Conservation (phyloP, 371 early-diverging fungal species). For the Parasitella parasitica region DNA sequence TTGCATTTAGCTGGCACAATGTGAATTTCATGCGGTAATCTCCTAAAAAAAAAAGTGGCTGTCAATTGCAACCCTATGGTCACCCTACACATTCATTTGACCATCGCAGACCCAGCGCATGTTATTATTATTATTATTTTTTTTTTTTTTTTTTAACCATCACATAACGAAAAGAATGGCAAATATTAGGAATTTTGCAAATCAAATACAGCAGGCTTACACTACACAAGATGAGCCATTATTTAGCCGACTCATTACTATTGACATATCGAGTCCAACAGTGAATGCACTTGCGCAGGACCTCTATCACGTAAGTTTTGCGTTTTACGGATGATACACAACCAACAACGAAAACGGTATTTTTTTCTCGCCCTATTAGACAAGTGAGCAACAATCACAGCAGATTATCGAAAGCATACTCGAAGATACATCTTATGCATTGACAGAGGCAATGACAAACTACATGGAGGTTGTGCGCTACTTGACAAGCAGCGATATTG, state of each 20-base stretch:
- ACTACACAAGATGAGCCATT: slow-evolving; percentile 3
- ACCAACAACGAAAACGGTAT: too few species aligned
- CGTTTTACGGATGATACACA: too few species aligned
- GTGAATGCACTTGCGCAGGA: slow-evolving; percentile 6
- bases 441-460: slow-evolving; percentile 12
- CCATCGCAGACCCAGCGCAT: too few species aligned
- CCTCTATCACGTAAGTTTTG: slow-evolving; percentile 15
- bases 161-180: background rate
- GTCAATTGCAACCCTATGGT: background rate
- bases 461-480: slow-evolving; percentile 13
- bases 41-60: background rate
- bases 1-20: too few species aligned
- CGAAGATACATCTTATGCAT: slow-evolving; percentile 21
- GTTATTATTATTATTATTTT: too few species aligned
- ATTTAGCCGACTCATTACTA: slow-evolving; percentile 2
- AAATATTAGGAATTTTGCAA: background rate
- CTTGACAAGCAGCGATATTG: background rate
- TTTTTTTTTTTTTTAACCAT: background rate
- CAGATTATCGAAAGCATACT: background rate
- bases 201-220: slow-evolving; percentile 4
- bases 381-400: slow-evolving; percentile 4
- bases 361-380: slow-evolving; percentile 3
- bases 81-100: background rate
- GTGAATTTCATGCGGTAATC: too few species aligned
- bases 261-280: slow-evolving; percentile 4